Percentiles rank a stretch among this genome's conserved stretches.
phyloP scores from a whole-genome alignment of 805 yeast species.

The Jamesozyma hellenica region DNA sequence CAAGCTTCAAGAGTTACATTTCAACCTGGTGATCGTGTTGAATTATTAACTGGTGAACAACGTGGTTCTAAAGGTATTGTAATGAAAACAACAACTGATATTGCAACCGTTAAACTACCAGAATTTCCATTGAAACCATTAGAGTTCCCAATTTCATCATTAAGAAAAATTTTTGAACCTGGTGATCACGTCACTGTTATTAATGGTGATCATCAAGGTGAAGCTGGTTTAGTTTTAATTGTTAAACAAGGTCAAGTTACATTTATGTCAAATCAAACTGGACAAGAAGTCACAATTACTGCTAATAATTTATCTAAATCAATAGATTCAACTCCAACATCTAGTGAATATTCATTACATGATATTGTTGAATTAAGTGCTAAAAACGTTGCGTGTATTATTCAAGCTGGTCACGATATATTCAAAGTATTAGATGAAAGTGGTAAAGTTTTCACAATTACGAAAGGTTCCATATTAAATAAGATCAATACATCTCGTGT shows the following conservation, averaged over 20 bases:
- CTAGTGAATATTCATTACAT: conserved; percentile 74
- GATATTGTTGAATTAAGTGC: conserved; percentile 85
- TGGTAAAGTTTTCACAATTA: conserved; percentile 60
- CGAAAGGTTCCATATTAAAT: conserved; percentile 75
- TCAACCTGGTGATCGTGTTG: conserved; percentile 92
- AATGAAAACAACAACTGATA: conserved; percentile 52
- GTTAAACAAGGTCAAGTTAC: conserved; percentile 80
- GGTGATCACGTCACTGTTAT: conserved; percentile 95
- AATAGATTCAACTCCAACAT: conserved; percentile 70
- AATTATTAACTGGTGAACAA: conserved; percentile 87
- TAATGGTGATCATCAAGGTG: conserved; percentile 85
- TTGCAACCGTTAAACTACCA: conserved; percentile 40
- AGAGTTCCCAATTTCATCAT: conserved; percentile 71
- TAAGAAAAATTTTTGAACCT: conserved; percentile 74
- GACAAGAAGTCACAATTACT: conserved; percentile 82
- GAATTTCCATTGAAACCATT: conserved; percentile 44
- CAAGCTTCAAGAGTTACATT: conserved; percentile 49
- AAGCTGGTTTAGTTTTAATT: conserved; percentile 86
- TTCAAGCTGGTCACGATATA: conserved; percentile 80
- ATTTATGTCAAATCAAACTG: conserved; percentile 78
- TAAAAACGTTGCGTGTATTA: conserved; percentile 77
- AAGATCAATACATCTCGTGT: conserved; percentile 62
- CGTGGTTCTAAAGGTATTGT: conserved; percentile 80
- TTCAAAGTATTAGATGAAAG: conserved; percentile 73
- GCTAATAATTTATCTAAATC: conserved; percentile 86